Evolutionary conservation across 2,329 filamentous ascomycete species (phyloP).

Genomic region (Zasmidium cellare): DNA sequence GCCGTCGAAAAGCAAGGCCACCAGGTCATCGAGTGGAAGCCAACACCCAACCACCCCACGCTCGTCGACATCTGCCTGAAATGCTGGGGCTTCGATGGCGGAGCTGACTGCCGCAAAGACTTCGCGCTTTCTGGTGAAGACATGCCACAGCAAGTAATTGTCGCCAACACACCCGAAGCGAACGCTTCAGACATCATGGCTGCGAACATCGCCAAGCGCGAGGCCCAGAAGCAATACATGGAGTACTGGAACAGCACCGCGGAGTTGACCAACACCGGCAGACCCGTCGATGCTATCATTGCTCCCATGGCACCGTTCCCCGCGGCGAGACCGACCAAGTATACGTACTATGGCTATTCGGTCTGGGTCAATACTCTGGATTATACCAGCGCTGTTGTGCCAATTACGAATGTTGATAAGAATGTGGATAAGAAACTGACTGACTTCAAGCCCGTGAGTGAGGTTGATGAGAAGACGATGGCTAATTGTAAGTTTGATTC

Average conservation of each 20-base stretch:
- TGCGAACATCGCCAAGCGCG: conserved; percentile 55
- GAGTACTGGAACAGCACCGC: conserved; percentile 64
- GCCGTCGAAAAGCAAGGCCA: conserved; percentile 56
- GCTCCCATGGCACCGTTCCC: conserved; percentile 53
- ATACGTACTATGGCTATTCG: conserved; percentile 49
- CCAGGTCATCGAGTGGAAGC: conserved; percentile 60
- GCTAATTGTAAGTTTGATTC: conserved; percentile 40
- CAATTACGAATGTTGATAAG: conserved; percentile 57
- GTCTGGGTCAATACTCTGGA: conserved; percentile 56
- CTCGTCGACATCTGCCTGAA: conserved; percentile 37
- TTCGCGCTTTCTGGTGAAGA: conserved; percentile 59
- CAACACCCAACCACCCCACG: conserved; percentile 48
- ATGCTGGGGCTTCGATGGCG: conserved; percentile 51
- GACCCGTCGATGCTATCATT: conserved; percentile 56
- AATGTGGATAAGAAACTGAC: conserved; percentile 46
- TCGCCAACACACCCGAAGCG: conserved; percentile 38
- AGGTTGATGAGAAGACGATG: conserved; percentile 42
- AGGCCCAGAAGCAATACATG: conserved; percentile 59
- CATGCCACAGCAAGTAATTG: conserved; percentile 45
- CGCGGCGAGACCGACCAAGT: conserved; percentile 50
- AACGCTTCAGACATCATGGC: conserved; percentile 46
- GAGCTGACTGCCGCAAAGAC: conserved; percentile 51
- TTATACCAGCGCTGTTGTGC: conserved; percentile 56
- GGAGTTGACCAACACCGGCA: conserved; percentile 47
- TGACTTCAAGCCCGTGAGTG: conserved; percentile 37